Conservation (phyloP, 1,284 basidiomycete genomes). For the Cryptococcus maquisensis region DNA sequence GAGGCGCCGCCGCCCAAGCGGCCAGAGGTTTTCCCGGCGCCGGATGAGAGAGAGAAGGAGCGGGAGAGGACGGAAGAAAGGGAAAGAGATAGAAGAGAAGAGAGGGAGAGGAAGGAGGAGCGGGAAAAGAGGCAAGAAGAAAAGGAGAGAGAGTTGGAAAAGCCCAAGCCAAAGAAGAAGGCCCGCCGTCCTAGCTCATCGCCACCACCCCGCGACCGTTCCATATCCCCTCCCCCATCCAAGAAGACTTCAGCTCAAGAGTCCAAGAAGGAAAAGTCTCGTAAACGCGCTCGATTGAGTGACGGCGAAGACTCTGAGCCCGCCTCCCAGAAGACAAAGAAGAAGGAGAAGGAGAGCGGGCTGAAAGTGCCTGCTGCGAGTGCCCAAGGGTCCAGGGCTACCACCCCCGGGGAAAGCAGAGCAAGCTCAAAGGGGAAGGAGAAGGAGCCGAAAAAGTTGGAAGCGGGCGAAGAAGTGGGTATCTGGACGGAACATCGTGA, state of each 20-base stretch:
- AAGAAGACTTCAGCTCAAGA: neutral
- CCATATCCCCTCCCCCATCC: neutral
- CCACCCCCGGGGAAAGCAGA: constrained; percentile 8
- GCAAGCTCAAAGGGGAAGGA: neutral
- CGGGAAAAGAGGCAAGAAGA: constrained; percentile 5
- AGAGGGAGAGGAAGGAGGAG: constrained; percentile 1
- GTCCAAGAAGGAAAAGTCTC: neutral
- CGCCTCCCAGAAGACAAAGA: constrained; percentile 3
- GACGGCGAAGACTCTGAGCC: constrained; percentile 7
- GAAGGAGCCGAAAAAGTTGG: neutral
- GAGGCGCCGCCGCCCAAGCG: constrained; percentile 20
- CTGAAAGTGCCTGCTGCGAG: neutral
- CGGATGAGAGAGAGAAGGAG: constrained; percentile 2
- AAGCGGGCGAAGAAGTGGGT: constrained; percentile 10
- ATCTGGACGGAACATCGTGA: constrained; percentile 37
- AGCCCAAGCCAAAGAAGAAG: neutral
- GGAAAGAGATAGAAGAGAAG: constrained; percentile 14
- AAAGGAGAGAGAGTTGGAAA: constrained; percentile 9
- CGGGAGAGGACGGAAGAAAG: too few relatives aligned
- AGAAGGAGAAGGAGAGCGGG: constrained; percentile 7
- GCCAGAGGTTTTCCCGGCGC: constrained; percentile 31
- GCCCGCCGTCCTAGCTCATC: neutral
- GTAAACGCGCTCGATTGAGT: constrained; percentile 5
- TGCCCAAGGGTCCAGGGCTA: constrained; percentile 2
- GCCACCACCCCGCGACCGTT: neutral